These are phyloP conservation scores for Panicum hallii DNA, from an alignment of 202 grass and related monocot species.

Conservation along the genomic window DNA sequence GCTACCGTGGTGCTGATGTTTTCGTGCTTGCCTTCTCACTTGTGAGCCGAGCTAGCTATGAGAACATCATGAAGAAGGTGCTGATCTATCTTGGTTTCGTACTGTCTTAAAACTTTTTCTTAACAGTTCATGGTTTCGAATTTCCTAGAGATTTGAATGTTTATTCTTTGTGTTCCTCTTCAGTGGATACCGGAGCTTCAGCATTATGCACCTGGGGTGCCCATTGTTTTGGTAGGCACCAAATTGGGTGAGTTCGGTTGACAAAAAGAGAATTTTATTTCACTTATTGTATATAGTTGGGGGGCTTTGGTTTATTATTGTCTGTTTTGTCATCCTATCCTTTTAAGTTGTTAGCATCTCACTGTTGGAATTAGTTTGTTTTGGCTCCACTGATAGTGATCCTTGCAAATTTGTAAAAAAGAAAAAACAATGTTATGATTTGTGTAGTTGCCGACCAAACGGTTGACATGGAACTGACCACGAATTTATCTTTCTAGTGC, in stretches of 20 bases:
- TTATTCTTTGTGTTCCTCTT: slow-evolving; percentile 46
- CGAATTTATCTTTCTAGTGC: slow-evolving; percentile 26
- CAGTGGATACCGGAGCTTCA: slow-evolving; percentile 99
- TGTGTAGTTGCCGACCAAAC: slow-evolving; percentile 29
- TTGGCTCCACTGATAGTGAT: slow-evolving; percentile 22
- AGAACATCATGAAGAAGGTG: slow-evolving; percentile 98
- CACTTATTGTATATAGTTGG: slow-evolving; percentile 35
- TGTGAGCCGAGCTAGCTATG: slow-evolving; percentile 97
- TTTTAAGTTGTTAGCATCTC: slow-evolving; percentile 45
- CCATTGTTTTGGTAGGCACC: slow-evolving; percentile 92
- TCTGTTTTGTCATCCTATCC: slow-evolving; percentile 19
- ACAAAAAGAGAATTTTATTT: slow-evolving; percentile 40
- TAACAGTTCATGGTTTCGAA: background rate
- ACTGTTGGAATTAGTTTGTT: slow-evolving; percentile 52
- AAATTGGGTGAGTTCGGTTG: slow-evolving; percentile 86
- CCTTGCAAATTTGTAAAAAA: slow-evolving; percentile 9
- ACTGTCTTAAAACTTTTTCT: background rate
- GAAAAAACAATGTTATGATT: slow-evolving; percentile 31
- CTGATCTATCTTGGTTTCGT: slow-evolving; percentile 1
- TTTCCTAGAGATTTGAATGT: slow-evolving; percentile 25
- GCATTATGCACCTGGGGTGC: slow-evolving; percentile 97
- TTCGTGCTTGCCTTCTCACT: slow-evolving; percentile 97
- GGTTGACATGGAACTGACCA: background rate
- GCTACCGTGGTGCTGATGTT: slow-evolving; percentile 96
- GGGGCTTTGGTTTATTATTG: slow-evolving; percentile 29